Evolutionary conservation across 805 yeast genomes (phyloP).

Genomic region (Wilhelminamyces savonicus): DNA sequence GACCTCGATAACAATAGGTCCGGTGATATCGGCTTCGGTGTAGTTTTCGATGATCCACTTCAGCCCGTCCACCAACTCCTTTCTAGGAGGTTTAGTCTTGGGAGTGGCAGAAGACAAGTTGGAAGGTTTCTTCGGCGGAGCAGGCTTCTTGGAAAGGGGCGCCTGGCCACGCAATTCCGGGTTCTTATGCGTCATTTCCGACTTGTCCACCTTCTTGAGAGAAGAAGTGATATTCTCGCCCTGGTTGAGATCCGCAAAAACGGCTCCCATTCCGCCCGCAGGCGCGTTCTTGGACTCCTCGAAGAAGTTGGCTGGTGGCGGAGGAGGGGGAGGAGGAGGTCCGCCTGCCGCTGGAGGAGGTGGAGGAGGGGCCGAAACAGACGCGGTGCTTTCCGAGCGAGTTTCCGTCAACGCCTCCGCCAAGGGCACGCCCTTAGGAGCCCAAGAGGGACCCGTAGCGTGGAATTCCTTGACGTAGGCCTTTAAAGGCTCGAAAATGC

Average conservation of each 20-base stretch:
- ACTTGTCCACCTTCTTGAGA: slow-evolving; percentile 85
- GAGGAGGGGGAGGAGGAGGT: slow-evolving; percentile 7
- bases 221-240: slow-evolving; percentile 83
- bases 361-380: slow-evolving; percentile 22
- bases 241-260: slow-evolving; percentile 82
- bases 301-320: slow-evolving; percentile 71
- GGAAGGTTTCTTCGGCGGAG: slow-evolving; percentile 79
- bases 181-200: slow-evolving; percentile 91
- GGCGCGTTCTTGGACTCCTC: slow-evolving; percentile 21
- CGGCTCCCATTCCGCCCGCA: slow-evolving; percentile 70
- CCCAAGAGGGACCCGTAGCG: slow-evolving; percentile 82
- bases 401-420: slow-evolving; percentile 37
- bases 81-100: slow-evolving; percentile 33
- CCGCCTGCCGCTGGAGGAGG: slow-evolving; percentile 30
- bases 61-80: slow-evolving; percentile 76
- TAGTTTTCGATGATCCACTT: slow-evolving; percentile 82
- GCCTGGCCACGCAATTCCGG: slow-evolving; percentile 68
- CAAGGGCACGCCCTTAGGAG: slow-evolving; percentile 51
- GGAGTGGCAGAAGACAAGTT: slow-evolving; percentile 48
- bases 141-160: slow-evolving; percentile 50
- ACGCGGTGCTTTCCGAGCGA: slow-evolving; percentile 3
- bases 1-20: slow-evolving; percentile 65
- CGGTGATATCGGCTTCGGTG: slow-evolving; percentile 42
- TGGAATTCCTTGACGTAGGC: slow-evolving; percentile 72
- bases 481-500: slow-evolving; percentile 63